Percentiles rank a stretch among this genome's conserved stretches.
Evolutionary conservation across 176 grass and related monocot species (phyloP).

Genomic region (Musa acuminata): DNA sequence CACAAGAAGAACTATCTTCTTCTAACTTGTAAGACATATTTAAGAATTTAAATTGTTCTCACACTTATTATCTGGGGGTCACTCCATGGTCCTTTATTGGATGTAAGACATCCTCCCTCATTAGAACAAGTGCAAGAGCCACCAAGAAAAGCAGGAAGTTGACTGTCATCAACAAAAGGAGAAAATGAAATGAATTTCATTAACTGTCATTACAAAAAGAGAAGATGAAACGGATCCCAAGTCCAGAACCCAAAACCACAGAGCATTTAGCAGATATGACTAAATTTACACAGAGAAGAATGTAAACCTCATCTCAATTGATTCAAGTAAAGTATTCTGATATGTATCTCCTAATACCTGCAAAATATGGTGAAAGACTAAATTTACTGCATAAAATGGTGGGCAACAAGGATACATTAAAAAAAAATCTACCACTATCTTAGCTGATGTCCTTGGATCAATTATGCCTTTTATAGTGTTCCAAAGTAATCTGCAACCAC

Average conservation of each 20-base stretch:
- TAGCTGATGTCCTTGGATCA: slow-evolving; percentile 38
- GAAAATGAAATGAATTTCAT: not conserved
- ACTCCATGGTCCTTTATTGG: slow-evolving; percentile 52
- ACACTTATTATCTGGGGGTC: slow-evolving; percentile 15
- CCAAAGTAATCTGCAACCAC: slow-evolving; percentile 42
- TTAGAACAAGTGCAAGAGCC: slow-evolving; percentile 34
- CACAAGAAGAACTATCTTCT: not conserved
- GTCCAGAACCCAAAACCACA: not conserved
- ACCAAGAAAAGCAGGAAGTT: slow-evolving; percentile 45
- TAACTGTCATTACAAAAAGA: slow-evolving; percentile 26
- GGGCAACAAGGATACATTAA: not conserved
- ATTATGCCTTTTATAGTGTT: slow-evolving; percentile 42
- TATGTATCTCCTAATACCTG: slow-evolving; percentile 39
- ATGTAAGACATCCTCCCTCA: slow-evolving; percentile 40
- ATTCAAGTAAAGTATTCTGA: slow-evolving; percentile 34
- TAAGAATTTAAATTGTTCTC: not conserved
- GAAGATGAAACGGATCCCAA: not conserved
- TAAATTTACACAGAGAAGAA: slow-evolving; percentile 1
- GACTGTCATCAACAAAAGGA: slow-evolving; percentile 20
- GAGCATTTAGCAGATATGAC: not conserved
- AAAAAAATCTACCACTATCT: slow-evolving; percentile 29
- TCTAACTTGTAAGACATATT: not conserved
- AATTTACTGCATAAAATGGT: slow-evolving; percentile 9
- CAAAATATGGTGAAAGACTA: not conserved
- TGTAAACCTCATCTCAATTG: slow-evolving; percentile 26